Conservation (phyloP, 2,329 filamentous ascomycete genomes). For the Calonectria pseudoturangicola region DNA sequence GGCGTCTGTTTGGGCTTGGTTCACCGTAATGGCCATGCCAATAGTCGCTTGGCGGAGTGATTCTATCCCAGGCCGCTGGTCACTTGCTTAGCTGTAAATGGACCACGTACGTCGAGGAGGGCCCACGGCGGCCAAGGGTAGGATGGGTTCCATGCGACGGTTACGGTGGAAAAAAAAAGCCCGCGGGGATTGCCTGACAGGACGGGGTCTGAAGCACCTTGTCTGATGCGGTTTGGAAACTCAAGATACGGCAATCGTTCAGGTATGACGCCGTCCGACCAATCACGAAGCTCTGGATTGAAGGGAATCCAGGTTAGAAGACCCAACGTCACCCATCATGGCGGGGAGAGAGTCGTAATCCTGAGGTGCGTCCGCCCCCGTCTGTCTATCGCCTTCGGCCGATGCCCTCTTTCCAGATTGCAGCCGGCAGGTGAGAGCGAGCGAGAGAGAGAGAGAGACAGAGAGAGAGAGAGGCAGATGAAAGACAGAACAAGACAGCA, state of each 20-base stretch:
- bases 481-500: conserved; percentile 29
- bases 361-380: neutral
- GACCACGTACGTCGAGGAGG: conserved; percentile 13
- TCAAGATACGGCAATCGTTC: conserved; percentile 31
- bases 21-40: conserved; percentile 21
- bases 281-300: conserved; percentile 7
- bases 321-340: conserved; percentile 18
- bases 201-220: conserved; percentile 21
- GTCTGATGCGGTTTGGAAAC: conserved; percentile 24
- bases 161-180: conserved; percentile 33
- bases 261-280: neutral
- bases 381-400: conserved; percentile 12
- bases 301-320: conserved; percentile 14
- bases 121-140: conserved; percentile 17
- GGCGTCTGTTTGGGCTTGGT: conserved; percentile 20
- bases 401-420: conserved; percentile 38
- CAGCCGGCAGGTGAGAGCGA: conserved; percentile 27
- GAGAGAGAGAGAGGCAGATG: no score
- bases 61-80: conserved; percentile 21
- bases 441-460: no score
- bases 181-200: conserved; percentile 32
- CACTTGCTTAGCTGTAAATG: conserved; percentile 16
- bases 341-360: conserved; percentile 21
- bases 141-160: conserved; percentile 20
- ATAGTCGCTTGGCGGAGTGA: conserved; percentile 34